Conservation (phyloP, 2,329 filamentous ascomycete genomes). For the Colletotrichum coccodes region DNA sequence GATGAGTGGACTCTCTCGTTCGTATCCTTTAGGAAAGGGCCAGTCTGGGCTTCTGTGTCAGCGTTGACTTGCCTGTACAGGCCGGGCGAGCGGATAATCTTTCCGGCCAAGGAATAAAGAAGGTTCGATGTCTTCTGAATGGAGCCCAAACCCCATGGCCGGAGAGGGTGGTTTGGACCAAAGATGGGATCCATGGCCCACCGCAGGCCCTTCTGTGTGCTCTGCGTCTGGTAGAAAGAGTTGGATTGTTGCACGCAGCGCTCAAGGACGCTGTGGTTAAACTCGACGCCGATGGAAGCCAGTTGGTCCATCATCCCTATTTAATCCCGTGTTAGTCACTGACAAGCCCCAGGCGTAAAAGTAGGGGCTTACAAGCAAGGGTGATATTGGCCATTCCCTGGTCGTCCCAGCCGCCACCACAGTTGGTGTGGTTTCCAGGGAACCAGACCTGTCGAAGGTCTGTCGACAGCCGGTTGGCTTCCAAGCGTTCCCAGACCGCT, state of each 20-base stretch:
- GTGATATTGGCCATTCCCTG: slow-evolving; percentile 54
- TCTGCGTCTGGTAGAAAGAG: slow-evolving; percentile 39
- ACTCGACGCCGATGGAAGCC: slow-evolving; percentile 61
- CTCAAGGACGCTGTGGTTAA: slow-evolving; percentile 52
- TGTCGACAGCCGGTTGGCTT: slow-evolving; percentile 48
- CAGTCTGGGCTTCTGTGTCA: slow-evolving; percentile 46
- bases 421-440: slow-evolving; percentile 76
- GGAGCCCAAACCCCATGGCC: slow-evolving; percentile 59
- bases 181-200: slow-evolving; percentile 63
- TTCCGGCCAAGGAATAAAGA: slow-evolving; percentile 56
- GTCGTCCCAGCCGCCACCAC: slow-evolving; percentile 74
- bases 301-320: slow-evolving; percentile 68
- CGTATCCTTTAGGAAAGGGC: slow-evolving; percentile 58
- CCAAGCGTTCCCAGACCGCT: slow-evolving; percentile 62
- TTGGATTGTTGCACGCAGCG: slow-evolving; percentile 47
- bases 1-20: slow-evolving; percentile 66
- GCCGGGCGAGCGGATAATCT: slow-evolving; percentile 56
- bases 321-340: not conserved
- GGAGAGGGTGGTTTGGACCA: slow-evolving; percentile 56
- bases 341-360: not conserved
- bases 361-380: slow-evolving; percentile 47
- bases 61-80: slow-evolving; percentile 57
- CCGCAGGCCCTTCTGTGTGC: slow-evolving; percentile 25
- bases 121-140: slow-evolving; percentile 51
- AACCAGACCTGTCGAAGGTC: slow-evolving; percentile 71